Evolutionary conservation across 129 eudicot species (phyloP).

Genomic region (Dittrichia graveolens): DNA sequence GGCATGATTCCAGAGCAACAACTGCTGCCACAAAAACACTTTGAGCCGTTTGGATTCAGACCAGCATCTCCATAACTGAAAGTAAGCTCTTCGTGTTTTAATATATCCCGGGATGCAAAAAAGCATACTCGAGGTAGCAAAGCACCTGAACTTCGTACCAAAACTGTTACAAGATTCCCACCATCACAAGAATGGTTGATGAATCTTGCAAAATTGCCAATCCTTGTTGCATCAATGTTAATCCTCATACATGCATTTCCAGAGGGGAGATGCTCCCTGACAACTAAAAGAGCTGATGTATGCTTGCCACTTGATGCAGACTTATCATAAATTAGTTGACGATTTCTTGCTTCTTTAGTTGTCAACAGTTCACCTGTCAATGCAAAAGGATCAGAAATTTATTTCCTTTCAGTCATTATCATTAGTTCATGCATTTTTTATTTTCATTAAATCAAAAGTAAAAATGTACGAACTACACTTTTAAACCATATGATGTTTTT

Average conservation of each 20-base stretch:
- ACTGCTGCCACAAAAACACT: conserved; percentile 75
- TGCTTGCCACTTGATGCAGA: conserved; percentile 38
- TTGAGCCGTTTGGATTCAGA: conserved; percentile 44
- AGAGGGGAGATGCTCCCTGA: conserved; percentile 92
- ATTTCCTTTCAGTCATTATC: too few relatives aligned
- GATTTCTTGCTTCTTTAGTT: conserved; percentile 71
- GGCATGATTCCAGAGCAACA: conserved; percentile 76
- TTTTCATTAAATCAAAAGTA: too few relatives aligned
- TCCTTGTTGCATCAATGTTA: conserved; percentile 81
- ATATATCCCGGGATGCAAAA: conserved; percentile 69
- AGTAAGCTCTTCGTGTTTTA: conserved; percentile 70
- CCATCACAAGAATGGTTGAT: conserved; percentile 98
- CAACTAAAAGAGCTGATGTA: conserved; percentile 84
- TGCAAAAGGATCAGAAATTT: not conserved
- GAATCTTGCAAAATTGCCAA: conserved; percentile 75
- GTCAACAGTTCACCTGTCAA: conserved; percentile 78
- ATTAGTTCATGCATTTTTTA: too few relatives aligned
- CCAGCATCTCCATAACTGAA: conserved; percentile 86
- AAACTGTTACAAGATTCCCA: conserved; percentile 63
- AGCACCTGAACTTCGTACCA: conserved; percentile 78
- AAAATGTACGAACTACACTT: too few relatives aligned
- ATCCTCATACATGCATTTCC: conserved; percentile 81
- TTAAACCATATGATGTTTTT: too few relatives aligned
- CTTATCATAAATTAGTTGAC: conserved; percentile 69
- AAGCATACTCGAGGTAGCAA: conserved; percentile 86